These are phyloP conservation scores for Capsicum baccatum DNA, from an alignment of 257 asterid genomes.

Conservation along the genomic window DNA sequence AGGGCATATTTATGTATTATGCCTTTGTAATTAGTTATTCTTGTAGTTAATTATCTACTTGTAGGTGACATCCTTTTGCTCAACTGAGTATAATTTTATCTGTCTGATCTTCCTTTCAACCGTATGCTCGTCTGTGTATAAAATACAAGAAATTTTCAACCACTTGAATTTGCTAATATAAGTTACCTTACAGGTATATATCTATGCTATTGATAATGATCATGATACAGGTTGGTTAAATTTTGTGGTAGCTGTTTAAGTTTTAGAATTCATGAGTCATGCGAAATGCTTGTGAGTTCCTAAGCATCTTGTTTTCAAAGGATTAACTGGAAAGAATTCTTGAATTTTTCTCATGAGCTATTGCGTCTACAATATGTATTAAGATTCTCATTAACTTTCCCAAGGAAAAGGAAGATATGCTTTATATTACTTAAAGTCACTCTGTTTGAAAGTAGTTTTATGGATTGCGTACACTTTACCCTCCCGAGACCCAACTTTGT, in stretches of 20 bases:
- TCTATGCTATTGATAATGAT: slow-evolving; percentile 8
- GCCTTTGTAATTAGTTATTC: not conserved
- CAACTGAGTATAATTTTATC: not conserved
- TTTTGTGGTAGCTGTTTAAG: slow-evolving; percentile 8
- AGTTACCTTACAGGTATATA: not conserved
- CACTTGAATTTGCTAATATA: not conserved
- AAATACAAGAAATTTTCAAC: not conserved
- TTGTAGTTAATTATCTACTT: not conserved
- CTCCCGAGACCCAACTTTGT: too few relatives aligned
- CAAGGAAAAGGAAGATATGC: not conserved
- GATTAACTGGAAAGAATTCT: slow-evolving; percentile 8
- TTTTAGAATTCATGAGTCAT: not conserved
- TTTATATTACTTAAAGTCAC: not conserved
- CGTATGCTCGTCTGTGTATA: not conserved
- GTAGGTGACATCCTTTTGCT: not conserved
- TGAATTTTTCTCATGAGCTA: not conserved
- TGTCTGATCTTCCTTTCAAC: not conserved
- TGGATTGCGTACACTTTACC: too few relatives aligned
- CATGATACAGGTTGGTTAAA: not conserved
- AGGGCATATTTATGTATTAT: too few relatives aligned
- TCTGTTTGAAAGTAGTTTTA: not conserved
- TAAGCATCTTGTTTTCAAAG: slow-evolving; percentile 1
- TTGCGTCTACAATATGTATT: slow-evolving; percentile 17
- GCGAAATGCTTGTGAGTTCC: not conserved
- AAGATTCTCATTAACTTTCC: not conserved